Evolutionary conservation across 176 grass and related monocot genomes (phyloP), one percentile per base, ranked within the genome.

Genomic region (Ensete ventricosum): DNA sequence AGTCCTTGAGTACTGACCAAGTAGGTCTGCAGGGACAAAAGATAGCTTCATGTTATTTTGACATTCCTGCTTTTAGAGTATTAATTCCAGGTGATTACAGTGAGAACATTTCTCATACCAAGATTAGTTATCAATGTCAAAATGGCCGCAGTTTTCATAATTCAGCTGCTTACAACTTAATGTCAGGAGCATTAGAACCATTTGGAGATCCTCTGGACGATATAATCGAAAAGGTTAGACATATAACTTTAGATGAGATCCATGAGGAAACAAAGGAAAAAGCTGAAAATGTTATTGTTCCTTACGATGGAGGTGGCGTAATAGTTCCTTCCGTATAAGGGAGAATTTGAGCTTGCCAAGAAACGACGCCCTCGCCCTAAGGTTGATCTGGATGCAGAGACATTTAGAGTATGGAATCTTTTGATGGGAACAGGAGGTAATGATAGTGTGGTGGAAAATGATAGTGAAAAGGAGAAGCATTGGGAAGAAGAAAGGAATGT

Each of bases 401-500:
- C 89, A 67, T 80, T 70, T 67, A 78, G 84, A 71, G 87, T 96
- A 79, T 96, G 92, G 87, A 96, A 92, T 79, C 75, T 96, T 73
- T 87, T 89, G 71, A 96, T 92, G 87, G 86, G 82, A 58, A 88
- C 80, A 62, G 82, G 85, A 84, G 77, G 64, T 67, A 76, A 81
- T 77, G 82, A 85, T 53, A 78, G 51, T 48, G 10, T 74, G 74
- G 84, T 85, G 71, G 78, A 72, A 50, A 81, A 87, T 50, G 82
- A 87, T 63, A 82, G 88, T 71, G 78, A 86, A 85, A 91, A 92
- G 53, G 82, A 96, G 84, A 92, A 84, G 69, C 69, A 78, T 80
- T 88, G 90, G 83, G 89, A 92, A 55, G 92, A 88, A 79, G 92
- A 96, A 81, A 91, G 92, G 85, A 80, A 73, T 29, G 78, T 92